A percentile compares a stretch with the other conserved stretches of the same genome.
Evolutionary conservation across 805 yeast genomes (phyloP).

Genomic region (Pichia ethanolica): DNA sequence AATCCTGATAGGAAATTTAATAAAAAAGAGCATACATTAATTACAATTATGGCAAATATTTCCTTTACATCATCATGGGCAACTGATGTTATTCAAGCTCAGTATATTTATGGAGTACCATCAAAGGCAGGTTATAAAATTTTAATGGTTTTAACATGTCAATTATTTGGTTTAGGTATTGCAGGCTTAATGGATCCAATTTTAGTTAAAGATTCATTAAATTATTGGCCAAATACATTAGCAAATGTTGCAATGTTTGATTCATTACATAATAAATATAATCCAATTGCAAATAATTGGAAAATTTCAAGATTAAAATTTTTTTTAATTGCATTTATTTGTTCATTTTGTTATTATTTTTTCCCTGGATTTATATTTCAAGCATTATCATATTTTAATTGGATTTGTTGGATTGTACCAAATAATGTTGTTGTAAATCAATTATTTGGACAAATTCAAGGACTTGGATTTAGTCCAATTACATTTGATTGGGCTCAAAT

Average conservation of each 20-base stretch:
- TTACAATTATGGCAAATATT: neutral
- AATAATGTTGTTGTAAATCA: neutral
- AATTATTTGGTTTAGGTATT: neutral
- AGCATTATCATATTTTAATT: neutral
- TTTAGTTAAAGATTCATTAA: neutral
- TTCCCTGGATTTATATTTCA: neutral
- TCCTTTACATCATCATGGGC: neutral
- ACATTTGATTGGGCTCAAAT: constrained; percentile 1
- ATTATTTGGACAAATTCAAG: neutral
- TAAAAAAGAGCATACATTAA: neutral
- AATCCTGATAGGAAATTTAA: neutral
- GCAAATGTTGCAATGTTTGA: constrained; percentile 1
- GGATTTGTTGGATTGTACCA: constrained; percentile 1
- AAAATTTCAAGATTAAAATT: neutral
- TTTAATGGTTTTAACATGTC: neutral
- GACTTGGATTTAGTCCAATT: neutral
- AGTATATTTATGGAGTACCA: neutral
- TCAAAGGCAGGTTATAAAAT: neutral
- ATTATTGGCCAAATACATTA: neutral
- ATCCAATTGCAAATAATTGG: neutral
- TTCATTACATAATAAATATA: neutral
- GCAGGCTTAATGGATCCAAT: neutral
- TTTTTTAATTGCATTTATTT: neutral
- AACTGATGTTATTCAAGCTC: neutral
- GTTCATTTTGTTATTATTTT: neutral